Percentiles rank a stretch among this genome's conserved stretches.
phyloP scores from a whole-genome alignment of 768 basidiomycete genomes.

The Paxillus ammoniavirescens region DNA sequence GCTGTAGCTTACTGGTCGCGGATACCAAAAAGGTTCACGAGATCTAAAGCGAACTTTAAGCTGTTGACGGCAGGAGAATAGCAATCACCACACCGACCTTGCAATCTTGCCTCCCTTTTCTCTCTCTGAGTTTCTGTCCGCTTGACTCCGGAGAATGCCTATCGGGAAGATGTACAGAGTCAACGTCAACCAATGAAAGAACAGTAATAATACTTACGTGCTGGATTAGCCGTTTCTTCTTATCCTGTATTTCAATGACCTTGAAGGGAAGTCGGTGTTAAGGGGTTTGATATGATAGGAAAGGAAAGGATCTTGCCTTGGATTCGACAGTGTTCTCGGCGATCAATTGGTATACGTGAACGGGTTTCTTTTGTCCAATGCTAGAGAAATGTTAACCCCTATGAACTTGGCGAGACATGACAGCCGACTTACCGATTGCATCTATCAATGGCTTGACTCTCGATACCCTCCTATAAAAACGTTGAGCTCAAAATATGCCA shows the following conservation, averaged over 20 bases:
- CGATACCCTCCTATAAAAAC: constrained; percentile 64
- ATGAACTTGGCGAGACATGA: background rate
- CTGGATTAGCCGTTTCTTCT: constrained; percentile 76
- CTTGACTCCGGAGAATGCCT: constrained; percentile 88
- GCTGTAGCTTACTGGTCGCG: constrained; percentile 24
- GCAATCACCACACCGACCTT: constrained; percentile 47
- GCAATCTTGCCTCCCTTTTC: constrained; percentile 76
- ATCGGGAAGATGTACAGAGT: background rate
- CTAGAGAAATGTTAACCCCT: constrained; percentile 23
- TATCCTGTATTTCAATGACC: constrained; percentile 85
- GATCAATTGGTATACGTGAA: constrained; percentile 87
- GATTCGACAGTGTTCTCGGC: constrained; percentile 88
- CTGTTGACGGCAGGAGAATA: background rate
- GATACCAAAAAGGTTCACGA: constrained; percentile 56
- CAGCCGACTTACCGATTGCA: constrained; percentile 57
- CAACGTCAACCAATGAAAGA: background rate
- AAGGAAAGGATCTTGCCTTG: constrained; percentile 47
- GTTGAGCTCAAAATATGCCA: constrained; percentile 10
- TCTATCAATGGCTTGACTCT: constrained; percentile 80
- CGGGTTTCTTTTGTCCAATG: constrained; percentile 80
- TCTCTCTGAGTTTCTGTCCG: constrained; percentile 71
- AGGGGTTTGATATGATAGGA: background rate
- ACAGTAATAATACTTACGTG: constrained; percentile 44
- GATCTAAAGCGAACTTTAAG: constrained; percentile 38
- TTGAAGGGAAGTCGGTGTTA: constrained; percentile 17